phyloP scores from a whole-genome alignment of 1,284 basidiomycete genomes.

The Baeospora myosura region DNA sequence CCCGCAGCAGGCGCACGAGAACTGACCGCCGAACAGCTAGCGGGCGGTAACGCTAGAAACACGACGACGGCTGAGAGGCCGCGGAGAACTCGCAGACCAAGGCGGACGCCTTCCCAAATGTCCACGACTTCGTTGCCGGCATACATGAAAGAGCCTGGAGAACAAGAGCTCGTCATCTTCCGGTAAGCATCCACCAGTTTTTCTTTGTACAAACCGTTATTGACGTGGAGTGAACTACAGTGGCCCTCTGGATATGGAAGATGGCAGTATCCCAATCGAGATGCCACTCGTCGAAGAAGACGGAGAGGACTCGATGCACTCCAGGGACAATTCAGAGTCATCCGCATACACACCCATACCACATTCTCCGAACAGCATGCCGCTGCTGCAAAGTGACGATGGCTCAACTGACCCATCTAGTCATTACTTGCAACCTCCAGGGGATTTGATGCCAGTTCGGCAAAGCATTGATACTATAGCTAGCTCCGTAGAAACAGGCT shows the following conservation, averaged over 20 bases:
- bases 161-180: conserved; percentile 68
- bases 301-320: conserved; percentile 22
- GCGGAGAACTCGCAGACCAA: conserved; percentile 40
- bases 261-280: conserved; percentile 26
- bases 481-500: conserved; percentile 18
- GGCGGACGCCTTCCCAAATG: conserved; percentile 52
- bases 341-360: conserved; percentile 26
- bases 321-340: conserved; percentile 18
- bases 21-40: conserved; percentile 39
- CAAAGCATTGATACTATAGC: conserved; percentile 17
- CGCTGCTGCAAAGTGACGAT: conserved; percentile 26
- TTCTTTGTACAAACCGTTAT: conserved; percentile 14
- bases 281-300: conserved; percentile 29
- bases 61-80: conserved; percentile 19
- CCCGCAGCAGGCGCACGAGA: conserved; percentile 24
- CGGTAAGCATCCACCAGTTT: too few species aligned
- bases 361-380: conserved; percentile 24
- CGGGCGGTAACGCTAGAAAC: conserved; percentile 27
- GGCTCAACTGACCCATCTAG: conserved; percentile 11
- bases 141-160: conserved; percentile 75
- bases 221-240: conserved; percentile 16
- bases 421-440: conserved; percentile 15
- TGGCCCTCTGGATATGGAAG: conserved; percentile 36
- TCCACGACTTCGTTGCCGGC: conserved; percentile 65
- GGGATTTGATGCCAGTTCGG: conserved; percentile 15